A percentile compares a stretch with the other conserved stretches of the same genome.
These are phyloP conservation scores for Trichoderma oligosporum DNA, from an alignment of 2,329 filamentous ascomycete species.

Conservation along the genomic window DNA sequence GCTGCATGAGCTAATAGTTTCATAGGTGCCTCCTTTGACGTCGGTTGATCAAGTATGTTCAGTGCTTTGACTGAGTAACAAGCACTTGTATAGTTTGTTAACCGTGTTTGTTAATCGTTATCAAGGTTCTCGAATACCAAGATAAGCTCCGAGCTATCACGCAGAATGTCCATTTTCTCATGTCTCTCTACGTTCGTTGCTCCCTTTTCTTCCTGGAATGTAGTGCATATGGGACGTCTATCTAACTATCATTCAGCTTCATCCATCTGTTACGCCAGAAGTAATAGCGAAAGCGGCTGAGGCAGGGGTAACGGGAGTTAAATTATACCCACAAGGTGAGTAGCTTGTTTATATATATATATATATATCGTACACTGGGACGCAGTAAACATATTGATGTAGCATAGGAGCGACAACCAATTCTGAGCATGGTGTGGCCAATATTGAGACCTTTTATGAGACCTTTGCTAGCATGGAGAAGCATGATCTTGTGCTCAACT, in stretches of 20 bases:
- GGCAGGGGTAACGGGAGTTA: constrained; percentile 68
- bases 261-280: constrained; percentile 61
- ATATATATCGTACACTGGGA: too few species aligned
- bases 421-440: constrained; percentile 64
- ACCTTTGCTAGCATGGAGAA: constrained; percentile 89
- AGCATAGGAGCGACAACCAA: constrained; percentile 58
- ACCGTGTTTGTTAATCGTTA: neutral
- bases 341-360: neutral
- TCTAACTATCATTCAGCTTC: constrained; percentile 36
- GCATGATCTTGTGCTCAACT: constrained; percentile 71
- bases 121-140: constrained; percentile 63
- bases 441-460: constrained; percentile 66
- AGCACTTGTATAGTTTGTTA: neutral
- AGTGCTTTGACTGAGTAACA: neutral
- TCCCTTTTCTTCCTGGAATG: neutral
- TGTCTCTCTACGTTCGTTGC: constrained; percentile 61
- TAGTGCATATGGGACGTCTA: neutral
- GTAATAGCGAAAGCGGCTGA: constrained; percentile 69
- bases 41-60: constrained; percentile 44
- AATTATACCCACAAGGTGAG: constrained; percentile 59
- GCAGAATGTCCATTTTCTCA: constrained; percentile 63
- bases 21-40: constrained; percentile 52
- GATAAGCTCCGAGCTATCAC: constrained; percentile 56
- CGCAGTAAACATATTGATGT: constrained; percentile 21
- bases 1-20: neutral